Base-by-base conservation (phyloP, 371 early-diverging fungal species). In the Astathelohania contejeani region DNA sequence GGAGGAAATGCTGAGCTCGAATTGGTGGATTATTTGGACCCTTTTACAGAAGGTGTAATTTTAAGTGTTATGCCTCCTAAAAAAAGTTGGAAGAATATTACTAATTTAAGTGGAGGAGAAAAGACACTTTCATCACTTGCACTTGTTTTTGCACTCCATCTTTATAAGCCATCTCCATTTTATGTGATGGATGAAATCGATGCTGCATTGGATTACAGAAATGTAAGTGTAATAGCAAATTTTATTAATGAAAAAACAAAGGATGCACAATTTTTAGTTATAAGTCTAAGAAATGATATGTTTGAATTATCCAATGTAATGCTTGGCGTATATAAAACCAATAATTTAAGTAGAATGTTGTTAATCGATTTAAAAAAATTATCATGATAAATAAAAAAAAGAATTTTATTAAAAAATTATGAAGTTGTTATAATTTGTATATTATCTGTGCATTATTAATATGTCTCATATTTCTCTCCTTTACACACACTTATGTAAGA, bases 141-240 rank as follows among this genome's bases (percentile, higher is more conserved):
- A 0, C 79, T 99, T 29, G 92, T 99, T 10, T 97, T 97, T 80
- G 97, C 98, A 0, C 78, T 99, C 45, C 99, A 99, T 71, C 90
- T 88, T 70, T 95, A 83, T 79, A 90, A 88, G 63, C 99, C 98
- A 1, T 93, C 93, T 7, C 93, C 95, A 12, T 76, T 99, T 19
- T 99, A 99, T 74, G 88, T 97, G 18, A 94, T 97, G 95, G 98
- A 99, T 76, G 99, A 99, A 74, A 95, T 97, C 63, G 99, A 99
- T 72, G 99, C 98, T 0, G 98, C 98, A 1, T 76, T 99, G 38
- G 99, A 99, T 72, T 96, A 91, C 76, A 82, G 93, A 58, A 99
- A 99, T 73, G 97, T 96, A 6, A 87, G 90, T 25, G 89, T 99
- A 69, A 86, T 99, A 0, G 95, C 95, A 16, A 87, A 92, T 71